Conservation (phyloP, 148 eudicot species). For the Chenopodium formosanum region DNA sequence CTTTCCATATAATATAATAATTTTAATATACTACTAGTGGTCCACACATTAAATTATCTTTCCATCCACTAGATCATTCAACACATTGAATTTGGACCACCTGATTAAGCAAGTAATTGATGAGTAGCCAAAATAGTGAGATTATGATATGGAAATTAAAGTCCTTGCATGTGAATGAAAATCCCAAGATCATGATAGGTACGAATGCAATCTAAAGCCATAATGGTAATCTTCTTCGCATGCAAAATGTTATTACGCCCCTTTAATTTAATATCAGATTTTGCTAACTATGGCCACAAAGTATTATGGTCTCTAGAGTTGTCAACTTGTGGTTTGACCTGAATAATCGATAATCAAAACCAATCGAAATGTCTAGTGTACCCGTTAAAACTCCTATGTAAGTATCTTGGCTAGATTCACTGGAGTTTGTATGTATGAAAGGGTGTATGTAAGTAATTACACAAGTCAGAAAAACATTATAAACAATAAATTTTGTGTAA, state of each 20-base stretch:
- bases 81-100: constrained; percentile 30
- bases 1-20: too few relatives aligned
- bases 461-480: too few relatives aligned
- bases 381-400: too few relatives aligned
- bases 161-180: constrained; percentile 30
- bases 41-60: background rate
- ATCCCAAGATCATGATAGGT: constrained; percentile 26
- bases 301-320: background rate
- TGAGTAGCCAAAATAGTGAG: constrained; percentile 7
- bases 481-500: too few relatives aligned
- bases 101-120: constrained; percentile 13
- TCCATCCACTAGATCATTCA: background rate
- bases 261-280: too few relatives aligned
- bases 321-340: too few relatives aligned
- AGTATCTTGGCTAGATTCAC: too few relatives aligned
- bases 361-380: too few relatives aligned
- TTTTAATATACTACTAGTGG: too few relatives aligned
- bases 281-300: background rate
- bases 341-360: too few relatives aligned
- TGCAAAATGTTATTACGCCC: background rate
- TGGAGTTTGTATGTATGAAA: too few relatives aligned
- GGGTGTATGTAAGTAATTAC: too few relatives aligned
- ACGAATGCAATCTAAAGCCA: constrained; percentile 23
- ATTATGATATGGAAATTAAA: constrained; percentile 17
- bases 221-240: constrained; percentile 5